These are phyloP conservation scores for Suillus plorans DNA, from an alignment of 768 basidiomycete species.

Conservation along the genomic window DNA sequence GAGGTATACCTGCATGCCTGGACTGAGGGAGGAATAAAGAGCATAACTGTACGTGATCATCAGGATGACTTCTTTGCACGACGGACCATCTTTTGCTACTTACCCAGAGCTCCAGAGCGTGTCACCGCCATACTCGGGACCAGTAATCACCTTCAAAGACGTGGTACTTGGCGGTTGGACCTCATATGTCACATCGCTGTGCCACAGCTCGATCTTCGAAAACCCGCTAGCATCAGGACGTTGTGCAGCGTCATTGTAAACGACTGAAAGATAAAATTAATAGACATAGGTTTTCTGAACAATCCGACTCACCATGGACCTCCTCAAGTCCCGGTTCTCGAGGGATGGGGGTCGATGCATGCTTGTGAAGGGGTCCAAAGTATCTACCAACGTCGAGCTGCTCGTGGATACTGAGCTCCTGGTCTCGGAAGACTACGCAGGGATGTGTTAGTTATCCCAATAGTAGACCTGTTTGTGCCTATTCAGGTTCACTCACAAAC, in stretches of 20 bases:
- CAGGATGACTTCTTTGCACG: conserved; percentile 3
- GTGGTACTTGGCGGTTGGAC: conserved; percentile 79
- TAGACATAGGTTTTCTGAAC: conserved; percentile 1
- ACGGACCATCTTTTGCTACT: conserved; percentile 13
- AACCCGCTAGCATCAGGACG: conserved; percentile 65
- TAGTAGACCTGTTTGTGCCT: background rate
- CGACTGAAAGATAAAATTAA: conserved; percentile 42
- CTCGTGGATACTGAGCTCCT: conserved; percentile 65
- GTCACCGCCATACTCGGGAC: conserved; percentile 73
- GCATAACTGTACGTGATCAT: conserved; percentile 54
- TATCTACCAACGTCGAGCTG: conserved; percentile 72
- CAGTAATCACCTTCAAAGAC: conserved; percentile 70
- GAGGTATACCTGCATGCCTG: conserved; percentile 71
- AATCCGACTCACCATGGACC: conserved; percentile 56
- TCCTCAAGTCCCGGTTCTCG: conserved; percentile 68
- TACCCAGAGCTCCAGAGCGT: conserved; percentile 82
- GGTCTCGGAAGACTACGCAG: conserved; percentile 66
- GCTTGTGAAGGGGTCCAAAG: conserved; percentile 77
- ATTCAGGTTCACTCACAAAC: conserved; percentile 51
- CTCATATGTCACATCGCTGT: conserved; percentile 82
- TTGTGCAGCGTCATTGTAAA: conserved; percentile 65
- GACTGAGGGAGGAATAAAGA: conserved; percentile 78
- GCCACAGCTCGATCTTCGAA: conserved; percentile 76
- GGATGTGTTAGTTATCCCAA: background rate
- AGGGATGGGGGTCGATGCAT: conserved; percentile 79